Percentiles rank a stretch among this genome's conserved stretches.
phyloP scores from a whole-genome alignment of 2,329 filamentous ascomycete species.

The Colletotrichum sp. region DNA sequence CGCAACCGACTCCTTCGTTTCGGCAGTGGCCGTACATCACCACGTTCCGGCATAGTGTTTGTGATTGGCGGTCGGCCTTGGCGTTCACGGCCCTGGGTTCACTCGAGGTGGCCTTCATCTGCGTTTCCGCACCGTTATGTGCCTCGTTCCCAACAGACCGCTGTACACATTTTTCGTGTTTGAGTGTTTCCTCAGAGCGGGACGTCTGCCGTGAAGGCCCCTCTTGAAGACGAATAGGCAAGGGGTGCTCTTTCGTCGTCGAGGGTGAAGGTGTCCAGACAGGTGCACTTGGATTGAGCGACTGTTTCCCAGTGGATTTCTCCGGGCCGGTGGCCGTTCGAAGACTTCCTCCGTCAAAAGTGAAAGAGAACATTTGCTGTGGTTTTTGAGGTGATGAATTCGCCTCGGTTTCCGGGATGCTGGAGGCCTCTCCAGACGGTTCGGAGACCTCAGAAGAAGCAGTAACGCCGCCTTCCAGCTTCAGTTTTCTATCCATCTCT shows the following conservation, averaged over 20 bases:
- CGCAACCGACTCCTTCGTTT: background rate
- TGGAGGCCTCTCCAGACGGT: background rate
- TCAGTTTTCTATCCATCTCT: rapidly evolving
- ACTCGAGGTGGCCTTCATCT: background rate
- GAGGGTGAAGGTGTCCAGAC: background rate
- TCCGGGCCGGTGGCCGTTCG: rapidly evolving
- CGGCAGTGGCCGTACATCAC: background rate
- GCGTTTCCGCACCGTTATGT: rapidly evolving
- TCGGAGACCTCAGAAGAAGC: rapidly evolving
- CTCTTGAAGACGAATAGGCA: background rate
- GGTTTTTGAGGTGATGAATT: rapidly evolving
- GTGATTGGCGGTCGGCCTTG: background rate
- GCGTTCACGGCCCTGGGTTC: background rate
- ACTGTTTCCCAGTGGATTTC: rapidly evolving
- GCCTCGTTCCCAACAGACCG: rapidly evolving
- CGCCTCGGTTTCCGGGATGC: background rate
- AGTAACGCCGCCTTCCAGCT: rapidly evolving
- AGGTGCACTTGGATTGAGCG: background rate
- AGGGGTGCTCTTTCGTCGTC: rapidly evolving
- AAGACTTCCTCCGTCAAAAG: background rate
- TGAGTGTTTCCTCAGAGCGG: rapidly evolving
- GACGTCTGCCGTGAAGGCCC: rapidly evolving
- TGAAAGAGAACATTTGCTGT: rapidly evolving
- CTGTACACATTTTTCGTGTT: rapidly evolving
- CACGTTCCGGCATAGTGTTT: background rate